These are phyloP conservation scores for Calonectria pteridis DNA, from an alignment of 2,329 filamentous ascomycete species.

Conservation along the genomic window DNA sequence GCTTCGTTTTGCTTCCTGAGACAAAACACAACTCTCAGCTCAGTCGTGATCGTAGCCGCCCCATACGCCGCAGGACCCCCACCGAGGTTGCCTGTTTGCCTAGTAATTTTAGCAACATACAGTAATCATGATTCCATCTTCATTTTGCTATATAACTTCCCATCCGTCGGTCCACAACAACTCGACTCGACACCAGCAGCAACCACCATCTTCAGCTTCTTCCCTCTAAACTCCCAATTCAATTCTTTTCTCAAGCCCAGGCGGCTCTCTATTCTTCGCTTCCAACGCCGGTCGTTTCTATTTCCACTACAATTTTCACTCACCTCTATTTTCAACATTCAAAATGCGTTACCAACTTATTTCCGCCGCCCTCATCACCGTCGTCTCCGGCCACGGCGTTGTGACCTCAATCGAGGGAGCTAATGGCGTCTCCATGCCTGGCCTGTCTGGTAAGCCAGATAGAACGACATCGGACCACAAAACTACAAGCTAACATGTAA, in stretches of 20 bases:
- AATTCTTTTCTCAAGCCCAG: constrained; percentile 20
- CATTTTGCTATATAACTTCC: constrained; percentile 17
- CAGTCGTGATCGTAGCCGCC: neutral
- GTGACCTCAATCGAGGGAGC: constrained; percentile 68
- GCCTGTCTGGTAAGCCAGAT: constrained; percentile 55
- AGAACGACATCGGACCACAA: neutral
- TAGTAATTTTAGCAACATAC: neutral
- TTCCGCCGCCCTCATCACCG: constrained; percentile 55
- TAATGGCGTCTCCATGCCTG: constrained; percentile 73
- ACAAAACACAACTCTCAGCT: neutral
- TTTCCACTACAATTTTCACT: constrained; percentile 11
- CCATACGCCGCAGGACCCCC: neutral
- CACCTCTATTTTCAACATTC: neutral
- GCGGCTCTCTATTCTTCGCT: constrained; percentile 17
- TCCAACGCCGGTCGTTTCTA: constrained; percentile 25
- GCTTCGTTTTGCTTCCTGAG: constrained; percentile 24
- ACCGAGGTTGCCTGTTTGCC: neutral
- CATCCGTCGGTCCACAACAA: neutral
- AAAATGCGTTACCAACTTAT: constrained; percentile 49
- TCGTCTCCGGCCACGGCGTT: constrained; percentile 69
- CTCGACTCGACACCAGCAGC: constrained; percentile 9
- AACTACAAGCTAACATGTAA: neutral
- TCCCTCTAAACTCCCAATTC: neutral
- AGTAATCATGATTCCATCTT: neutral
- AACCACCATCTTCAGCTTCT: constrained; percentile 2